Evolutionary conservation across 2,329 filamentous ascomycete species (phyloP), one percentile per base, ranked within the genome.

Genomic region (Trichophaea hybrida): DNA sequence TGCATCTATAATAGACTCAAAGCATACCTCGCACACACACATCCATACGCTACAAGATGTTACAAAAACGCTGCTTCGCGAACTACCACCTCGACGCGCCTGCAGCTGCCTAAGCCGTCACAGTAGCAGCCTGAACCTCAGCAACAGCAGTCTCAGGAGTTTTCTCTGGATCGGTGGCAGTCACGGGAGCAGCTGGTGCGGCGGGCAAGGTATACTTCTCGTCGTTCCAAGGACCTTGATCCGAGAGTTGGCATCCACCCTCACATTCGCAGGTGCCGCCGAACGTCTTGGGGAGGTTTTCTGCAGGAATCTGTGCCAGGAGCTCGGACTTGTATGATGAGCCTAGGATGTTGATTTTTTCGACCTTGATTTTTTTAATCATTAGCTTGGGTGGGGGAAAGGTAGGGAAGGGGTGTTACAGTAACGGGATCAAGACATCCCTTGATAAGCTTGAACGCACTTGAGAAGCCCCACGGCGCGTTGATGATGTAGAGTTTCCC

Each of bases 401-500:
- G 24, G 24, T 24, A 24, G 24, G 3, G 24, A 24, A 3, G n/a
- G 5, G 40, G n/a, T 56, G 31, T 61, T 61, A 64, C 90, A 52
- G 93, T 98, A 70, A 98, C 89, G 55, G 93, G 93, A 75, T 98
- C 93, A 69, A 98, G 80, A 82, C 93, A 97, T 67, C 83, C 83
- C 80, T 94, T 96, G 74, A 97, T 81, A 61, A 93, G 79, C 71
- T 76, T 79, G 80, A 93, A 98, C 64, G 89, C 86, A 67, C 80
- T 79, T 63, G 84, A 84, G 79, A 97, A 97, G 33, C 90, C 90
- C 90, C 90, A 97, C 17, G 89, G 89, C 2, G 91, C 88, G 75
- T 98, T 98, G 82, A 98, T 96, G 69, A 98, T 77, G 79, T 94
- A 98, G 71, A 98, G 80, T 75, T 89, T 90, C 70, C 93, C 93